Evolutionary conservation across 2,329 filamentous ascomycete genomes (phyloP).

Genomic region (Aspergillus phoenicis): DNA sequence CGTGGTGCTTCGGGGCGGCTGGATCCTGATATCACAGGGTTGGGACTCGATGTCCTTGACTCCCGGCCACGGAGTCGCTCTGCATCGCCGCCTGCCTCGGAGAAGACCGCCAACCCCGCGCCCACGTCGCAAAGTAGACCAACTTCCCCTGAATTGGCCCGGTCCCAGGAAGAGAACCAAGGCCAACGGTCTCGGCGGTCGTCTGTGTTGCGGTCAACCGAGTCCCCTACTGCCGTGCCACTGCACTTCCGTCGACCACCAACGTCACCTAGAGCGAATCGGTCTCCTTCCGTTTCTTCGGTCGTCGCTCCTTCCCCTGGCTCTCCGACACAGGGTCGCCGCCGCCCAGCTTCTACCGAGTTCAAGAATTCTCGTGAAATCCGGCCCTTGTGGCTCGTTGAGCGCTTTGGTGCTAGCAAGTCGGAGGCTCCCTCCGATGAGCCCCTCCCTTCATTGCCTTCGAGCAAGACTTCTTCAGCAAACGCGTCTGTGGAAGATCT

Average conservation of each 20-base stretch:
- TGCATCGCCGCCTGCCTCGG: slow-evolving; percentile 33
- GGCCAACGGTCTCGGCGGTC: slow-evolving; percentile 28
- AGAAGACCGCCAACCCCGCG: slow-evolving; percentile 31
- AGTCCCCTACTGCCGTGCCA: slow-evolving; percentile 59
- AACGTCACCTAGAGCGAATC: slow-evolving; percentile 47
- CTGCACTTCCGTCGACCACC: slow-evolving; percentile 58
- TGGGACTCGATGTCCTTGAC: slow-evolving; percentile 26
- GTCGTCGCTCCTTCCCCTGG: slow-evolving; percentile 40
- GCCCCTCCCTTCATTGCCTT: slow-evolving; percentile 53
- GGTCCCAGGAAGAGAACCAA: slow-evolving; percentile 17
- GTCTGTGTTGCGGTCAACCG: slow-evolving; percentile 33
- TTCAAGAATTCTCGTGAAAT: slow-evolving; percentile 65
- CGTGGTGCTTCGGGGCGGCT: slow-evolving; percentile 51
- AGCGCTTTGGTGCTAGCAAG: slow-evolving; percentile 57
- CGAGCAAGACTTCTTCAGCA: slow-evolving; percentile 53
- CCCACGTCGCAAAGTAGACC: slow-evolving; percentile 39
- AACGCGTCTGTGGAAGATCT: slow-evolving; percentile 50
- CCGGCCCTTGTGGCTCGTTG: slow-evolving; percentile 79
- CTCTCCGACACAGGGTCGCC: slow-evolving; percentile 48
- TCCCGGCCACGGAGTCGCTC: slow-evolving; percentile 40
- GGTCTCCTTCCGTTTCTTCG: slow-evolving; percentile 44
- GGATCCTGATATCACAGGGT: slow-evolving; percentile 23
- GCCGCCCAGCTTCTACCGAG: slow-evolving; percentile 54
- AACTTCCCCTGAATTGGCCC: slow-evolving; percentile 32
- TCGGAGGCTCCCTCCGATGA: slow-evolving; percentile 44